Conservation (phyloP, 2,329 filamentous ascomycete genomes). For the Pseudogymnoascus sp. region DNA sequence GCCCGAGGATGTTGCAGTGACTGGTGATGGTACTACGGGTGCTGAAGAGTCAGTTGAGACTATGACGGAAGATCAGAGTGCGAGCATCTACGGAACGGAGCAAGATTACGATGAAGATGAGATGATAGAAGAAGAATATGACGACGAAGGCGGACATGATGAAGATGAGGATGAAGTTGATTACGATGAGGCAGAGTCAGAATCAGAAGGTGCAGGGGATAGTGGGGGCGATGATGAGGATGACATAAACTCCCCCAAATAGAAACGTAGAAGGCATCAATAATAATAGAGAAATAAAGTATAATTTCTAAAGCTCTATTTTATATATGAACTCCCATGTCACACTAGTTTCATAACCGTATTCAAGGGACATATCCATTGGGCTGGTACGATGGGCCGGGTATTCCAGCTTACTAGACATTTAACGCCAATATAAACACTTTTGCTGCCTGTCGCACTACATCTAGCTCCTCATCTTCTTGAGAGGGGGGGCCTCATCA, state of each 20-base stretch:
- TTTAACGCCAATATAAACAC: slow-evolving; percentile 6
- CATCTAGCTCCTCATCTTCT: slow-evolving; percentile 5
- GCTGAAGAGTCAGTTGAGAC: slow-evolving; percentile 28
- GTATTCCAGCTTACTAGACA: slow-evolving; percentile 7
- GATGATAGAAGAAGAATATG: slow-evolving; percentile 23
- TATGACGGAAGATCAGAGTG: slow-evolving; percentile 20
- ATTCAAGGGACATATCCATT: not conserved
- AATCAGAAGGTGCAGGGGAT: slow-evolving; percentile 11
- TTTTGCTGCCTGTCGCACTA: not conserved
- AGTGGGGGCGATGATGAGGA: slow-evolving; percentile 5
- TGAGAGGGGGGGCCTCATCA: not conserved
- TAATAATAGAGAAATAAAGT: not conserved
- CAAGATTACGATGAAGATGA: slow-evolving; percentile 14
- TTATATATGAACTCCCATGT: not conserved
- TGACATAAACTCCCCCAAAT: not conserved
- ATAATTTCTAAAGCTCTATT: not conserved
- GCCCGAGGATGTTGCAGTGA: slow-evolving; percentile 10
- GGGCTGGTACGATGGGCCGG: not conserved
- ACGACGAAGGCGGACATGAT: slow-evolving; percentile 21
- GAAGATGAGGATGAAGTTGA: slow-evolving; percentile 19
- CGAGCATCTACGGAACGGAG: slow-evolving; percentile 15
- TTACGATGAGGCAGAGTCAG: slow-evolving; percentile 15
- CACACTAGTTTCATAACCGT: not conserved
- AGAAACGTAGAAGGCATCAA: not conserved
- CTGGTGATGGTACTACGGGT: slow-evolving; percentile 10